These are phyloP conservation scores for Ceratobasidium papillatum DNA, from an alignment of 1,284 basidiomycete genomes.

Conservation along the genomic window DNA sequence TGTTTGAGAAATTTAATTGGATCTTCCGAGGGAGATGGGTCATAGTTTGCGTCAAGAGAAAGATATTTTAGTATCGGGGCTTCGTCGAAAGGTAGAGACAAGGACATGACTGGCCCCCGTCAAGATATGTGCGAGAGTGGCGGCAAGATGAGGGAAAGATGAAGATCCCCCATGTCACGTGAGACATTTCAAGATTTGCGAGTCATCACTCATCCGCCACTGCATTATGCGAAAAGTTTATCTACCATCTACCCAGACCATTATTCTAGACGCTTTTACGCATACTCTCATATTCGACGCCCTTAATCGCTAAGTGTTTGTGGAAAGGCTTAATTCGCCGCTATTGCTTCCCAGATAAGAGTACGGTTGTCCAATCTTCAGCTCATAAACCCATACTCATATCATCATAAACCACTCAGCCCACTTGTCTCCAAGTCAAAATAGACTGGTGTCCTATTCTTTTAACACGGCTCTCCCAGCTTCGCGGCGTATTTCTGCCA, in stretches of 20 bases:
- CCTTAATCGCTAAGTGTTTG: not conserved
- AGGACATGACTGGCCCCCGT: not conserved
- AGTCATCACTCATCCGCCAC: slow-evolving; percentile 27
- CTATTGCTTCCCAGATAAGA: too few species aligned
- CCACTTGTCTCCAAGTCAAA: too few species aligned
- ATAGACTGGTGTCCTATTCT: not conserved
- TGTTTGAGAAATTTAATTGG: slow-evolving; percentile 69
- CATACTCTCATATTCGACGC: not conserved
- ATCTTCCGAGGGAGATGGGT: slow-evolving; percentile 65
- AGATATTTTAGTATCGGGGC: slow-evolving; percentile 67
- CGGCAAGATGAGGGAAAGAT: not conserved
- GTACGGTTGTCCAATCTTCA: not conserved
- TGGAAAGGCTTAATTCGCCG: too few species aligned
- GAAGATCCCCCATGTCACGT: slow-evolving; percentile 16
- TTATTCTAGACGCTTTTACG: not conserved
- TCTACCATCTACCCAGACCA: not conserved
- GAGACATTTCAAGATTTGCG: not conserved
- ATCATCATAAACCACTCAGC: too few species aligned
- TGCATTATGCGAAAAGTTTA: slow-evolving; percentile 15
- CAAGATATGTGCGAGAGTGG: not conserved
- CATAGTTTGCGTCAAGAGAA: slow-evolving; percentile 63
- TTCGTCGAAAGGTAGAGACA: slow-evolving; percentile 47
- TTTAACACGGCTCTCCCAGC: not conserved
- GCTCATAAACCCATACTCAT: not conserved
- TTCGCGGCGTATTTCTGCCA: not conserved